A percentile compares a stretch with the other conserved stretches of the same genome.
phyloP scores from a whole-genome alignment of 2,329 filamentous ascomycete genomes.

The Aureobasidium sp. region DNA sequence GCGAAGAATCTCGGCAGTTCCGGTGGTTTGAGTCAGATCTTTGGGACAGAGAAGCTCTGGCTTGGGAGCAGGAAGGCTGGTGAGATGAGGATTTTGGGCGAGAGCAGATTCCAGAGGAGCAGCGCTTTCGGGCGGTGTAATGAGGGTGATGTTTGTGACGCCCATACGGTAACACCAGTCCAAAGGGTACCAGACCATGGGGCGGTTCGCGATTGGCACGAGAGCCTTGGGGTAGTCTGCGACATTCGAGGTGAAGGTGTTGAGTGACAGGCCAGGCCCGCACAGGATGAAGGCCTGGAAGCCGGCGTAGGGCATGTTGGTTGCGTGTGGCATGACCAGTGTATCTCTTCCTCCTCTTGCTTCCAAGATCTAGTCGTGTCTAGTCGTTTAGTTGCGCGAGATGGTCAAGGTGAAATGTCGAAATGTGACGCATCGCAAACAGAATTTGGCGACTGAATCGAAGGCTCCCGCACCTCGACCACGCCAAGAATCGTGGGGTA shows the following conservation, averaged over 20 bases:
- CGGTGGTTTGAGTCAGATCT: constrained; percentile 71
- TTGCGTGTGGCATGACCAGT: constrained; percentile 63
- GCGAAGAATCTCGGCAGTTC: constrained; percentile 80
- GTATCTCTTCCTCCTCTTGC: background rate
- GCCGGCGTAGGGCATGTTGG: constrained; percentile 59
- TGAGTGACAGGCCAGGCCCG: constrained; percentile 71
- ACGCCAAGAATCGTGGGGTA: constrained; percentile 1
- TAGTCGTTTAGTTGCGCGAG: background rate
- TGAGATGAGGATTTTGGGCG: constrained; percentile 70
- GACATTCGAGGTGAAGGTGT: constrained; percentile 72
- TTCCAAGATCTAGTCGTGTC: background rate
- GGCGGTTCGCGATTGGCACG: constrained; percentile 71
- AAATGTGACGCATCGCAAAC: constrained; percentile 4
- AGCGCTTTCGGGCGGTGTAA: constrained; percentile 49
- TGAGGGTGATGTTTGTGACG: constrained; percentile 55
- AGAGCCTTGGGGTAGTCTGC: constrained; percentile 76
- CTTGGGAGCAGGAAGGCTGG: constrained; percentile 60
- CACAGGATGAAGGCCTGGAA: constrained; percentile 78
- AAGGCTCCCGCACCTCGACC: background rate
- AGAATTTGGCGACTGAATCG: background rate
- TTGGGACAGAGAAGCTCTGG: constrained; percentile 69
- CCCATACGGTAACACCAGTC: constrained; percentile 79
- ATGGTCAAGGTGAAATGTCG: background rate
- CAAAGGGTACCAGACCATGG: constrained; percentile 84
- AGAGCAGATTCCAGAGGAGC: constrained; percentile 60